Evolutionary conservation across 768 basidiomycete genomes (phyloP).

Genomic region (Lactifluus volemus): DNA sequence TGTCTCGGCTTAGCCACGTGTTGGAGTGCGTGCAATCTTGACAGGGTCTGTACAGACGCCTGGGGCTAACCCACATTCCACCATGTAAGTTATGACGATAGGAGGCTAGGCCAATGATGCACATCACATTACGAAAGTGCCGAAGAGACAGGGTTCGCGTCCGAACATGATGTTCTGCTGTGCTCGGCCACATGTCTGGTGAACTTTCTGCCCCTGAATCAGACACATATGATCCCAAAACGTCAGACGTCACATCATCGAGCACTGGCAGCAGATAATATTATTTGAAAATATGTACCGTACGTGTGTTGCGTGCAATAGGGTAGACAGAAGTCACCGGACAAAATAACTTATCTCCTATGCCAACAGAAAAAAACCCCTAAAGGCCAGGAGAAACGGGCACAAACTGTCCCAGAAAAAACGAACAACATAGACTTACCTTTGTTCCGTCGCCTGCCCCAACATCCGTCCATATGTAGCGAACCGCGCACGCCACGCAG

Average conservation of each 20-base stretch:
- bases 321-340: background rate
- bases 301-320: background rate
- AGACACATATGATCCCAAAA: background rate
- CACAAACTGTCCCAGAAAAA: background rate
- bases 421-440: no score
- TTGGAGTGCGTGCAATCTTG: background rate
- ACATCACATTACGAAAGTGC: background rate
- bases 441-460: background rate
- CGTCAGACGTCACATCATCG: background rate
- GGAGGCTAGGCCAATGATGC: background rate
- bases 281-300: background rate
- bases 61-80: no score
- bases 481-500: slow-evolving; percentile 5
- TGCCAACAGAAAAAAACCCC: background rate
- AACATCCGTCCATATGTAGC: background rate
- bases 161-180: background rate
- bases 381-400: background rate
- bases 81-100: background rate
- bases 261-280: background rate
- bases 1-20: background rate
- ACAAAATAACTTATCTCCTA: background rate
- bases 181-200: background rate
- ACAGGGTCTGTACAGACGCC: slow-evolving; percentile 5
- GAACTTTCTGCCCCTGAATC: background rate
- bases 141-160: background rate